Conservation (phyloP, 2,329 filamentous ascomycete genomes). For the Alternaria triticimaculans region DNA sequence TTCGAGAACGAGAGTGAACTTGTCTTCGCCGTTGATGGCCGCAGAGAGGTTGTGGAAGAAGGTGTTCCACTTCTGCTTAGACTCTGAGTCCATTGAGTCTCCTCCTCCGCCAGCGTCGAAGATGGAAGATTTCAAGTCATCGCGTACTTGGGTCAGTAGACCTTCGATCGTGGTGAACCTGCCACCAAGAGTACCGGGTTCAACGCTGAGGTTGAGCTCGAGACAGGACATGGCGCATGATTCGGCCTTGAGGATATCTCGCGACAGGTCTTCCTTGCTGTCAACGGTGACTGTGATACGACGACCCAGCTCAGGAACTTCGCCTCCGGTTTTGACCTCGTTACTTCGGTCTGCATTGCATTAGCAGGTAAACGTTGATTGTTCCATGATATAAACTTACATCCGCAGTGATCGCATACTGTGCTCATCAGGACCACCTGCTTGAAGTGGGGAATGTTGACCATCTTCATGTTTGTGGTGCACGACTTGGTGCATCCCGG, state of each 20-base stretch:
- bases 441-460: slow-evolving; percentile 97
- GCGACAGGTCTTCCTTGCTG: slow-evolving; percentile 74
- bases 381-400: slow-evolving; percentile 31
- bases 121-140: slow-evolving; percentile 86
- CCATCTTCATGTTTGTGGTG: slow-evolving; percentile 97
- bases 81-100: slow-evolving; percentile 73
- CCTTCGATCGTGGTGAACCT: slow-evolving; percentile 98
- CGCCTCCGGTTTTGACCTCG: slow-evolving; percentile 96
- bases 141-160: slow-evolving; percentile 86
- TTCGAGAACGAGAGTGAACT: slow-evolving; percentile 82
- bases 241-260: slow-evolving; percentile 96
- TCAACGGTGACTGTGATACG: slow-evolving; percentile 80
- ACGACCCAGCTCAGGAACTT: slow-evolving; percentile 83
- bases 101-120: slow-evolving; percentile 80
- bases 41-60: slow-evolving; percentile 81
- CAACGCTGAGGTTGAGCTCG: slow-evolving; percentile 84
- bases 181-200: slow-evolving; percentile 92
- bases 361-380: slow-evolving; percentile 10
- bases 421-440: slow-evolving; percentile 97
- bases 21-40: slow-evolving; percentile 79
- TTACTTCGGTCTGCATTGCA: slow-evolving; percentile 74
- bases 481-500: slow-evolving; percentile 88
- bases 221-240: slow-evolving; percentile 86
- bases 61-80: slow-evolving; percentile 74
- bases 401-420: slow-evolving; percentile 88